phyloP scores from a whole-genome alignment of 352 stramenopile genomes.

The Phytopythium aichiense region DNA sequence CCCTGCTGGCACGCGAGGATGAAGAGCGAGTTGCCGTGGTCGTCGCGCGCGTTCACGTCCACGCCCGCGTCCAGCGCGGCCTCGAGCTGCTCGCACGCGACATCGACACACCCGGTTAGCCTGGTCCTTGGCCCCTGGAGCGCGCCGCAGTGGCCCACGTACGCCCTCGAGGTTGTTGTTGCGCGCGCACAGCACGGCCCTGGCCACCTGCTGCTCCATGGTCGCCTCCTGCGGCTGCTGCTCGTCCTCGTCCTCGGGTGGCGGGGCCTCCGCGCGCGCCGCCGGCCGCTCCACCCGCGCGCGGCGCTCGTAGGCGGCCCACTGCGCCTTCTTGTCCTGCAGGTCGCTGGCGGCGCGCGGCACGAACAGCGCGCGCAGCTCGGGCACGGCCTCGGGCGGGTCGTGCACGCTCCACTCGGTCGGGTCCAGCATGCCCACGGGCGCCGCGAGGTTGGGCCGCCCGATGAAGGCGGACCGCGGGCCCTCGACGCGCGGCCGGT shows the following conservation, averaged over 20 bases:
- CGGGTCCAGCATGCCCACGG: constrained; percentile 68
- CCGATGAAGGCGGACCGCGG: constrained; percentile 63
- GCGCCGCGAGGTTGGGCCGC: constrained; percentile 55
- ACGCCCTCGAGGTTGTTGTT: constrained; percentile 83
- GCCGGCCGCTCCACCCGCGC: background rate
- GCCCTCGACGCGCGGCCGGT: constrained; percentile 43
- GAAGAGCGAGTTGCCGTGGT: constrained; percentile 95
- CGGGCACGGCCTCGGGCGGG: constrained; percentile 50
- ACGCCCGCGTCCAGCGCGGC: constrained; percentile 86
- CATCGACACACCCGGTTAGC: background rate
- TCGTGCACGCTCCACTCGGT: constrained; percentile 57
- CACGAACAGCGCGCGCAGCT: constrained; percentile 56
- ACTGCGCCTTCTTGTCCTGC: constrained; percentile 56
- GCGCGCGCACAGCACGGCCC: constrained; percentile 58
- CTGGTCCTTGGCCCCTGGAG: background rate
- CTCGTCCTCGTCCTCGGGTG: constrained; percentile 5
- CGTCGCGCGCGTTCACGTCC: constrained; percentile 88
- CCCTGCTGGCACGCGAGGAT: constrained; percentile 94
- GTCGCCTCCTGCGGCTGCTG: constrained; percentile 14
- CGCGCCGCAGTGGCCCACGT: constrained; percentile 4
- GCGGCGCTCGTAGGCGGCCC: constrained; percentile 27
- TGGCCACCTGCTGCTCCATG: constrained; percentile 43
- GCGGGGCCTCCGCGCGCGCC: background rate
- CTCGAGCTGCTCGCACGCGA: constrained; percentile 57
- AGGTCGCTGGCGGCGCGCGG: constrained; percentile 46